phyloP scores from a whole-genome alignment of 2,329 filamentous ascomycete species.

The Coniella vitis region DNA sequence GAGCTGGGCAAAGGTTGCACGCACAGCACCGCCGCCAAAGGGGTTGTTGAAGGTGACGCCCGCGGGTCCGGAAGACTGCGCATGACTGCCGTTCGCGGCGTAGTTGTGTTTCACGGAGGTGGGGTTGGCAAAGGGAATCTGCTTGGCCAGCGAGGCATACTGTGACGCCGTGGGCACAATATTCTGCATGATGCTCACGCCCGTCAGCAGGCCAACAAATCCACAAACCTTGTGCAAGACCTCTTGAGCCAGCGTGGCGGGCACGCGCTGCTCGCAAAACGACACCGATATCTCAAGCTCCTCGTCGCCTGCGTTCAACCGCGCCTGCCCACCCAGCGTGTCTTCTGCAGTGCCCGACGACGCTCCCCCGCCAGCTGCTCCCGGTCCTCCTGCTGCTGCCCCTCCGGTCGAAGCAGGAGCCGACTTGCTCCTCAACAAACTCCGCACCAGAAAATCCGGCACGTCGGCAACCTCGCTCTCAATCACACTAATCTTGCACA shows the following conservation, averaged over 20 bases:
- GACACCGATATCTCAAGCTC: constrained; percentile 36
- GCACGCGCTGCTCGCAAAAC: constrained; percentile 39
- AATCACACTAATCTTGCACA: constrained; percentile 37
- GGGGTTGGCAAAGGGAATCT: constrained; percentile 33
- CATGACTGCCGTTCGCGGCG: background rate
- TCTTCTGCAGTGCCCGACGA: background rate
- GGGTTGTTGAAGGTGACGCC: constrained; percentile 19
- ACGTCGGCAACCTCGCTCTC: constrained; percentile 34
- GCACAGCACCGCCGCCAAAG: constrained; percentile 12
- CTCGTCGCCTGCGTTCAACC: constrained; percentile 25
- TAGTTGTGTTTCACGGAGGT: no score
- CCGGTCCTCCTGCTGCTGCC: no score
- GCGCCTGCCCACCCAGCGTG: background rate
- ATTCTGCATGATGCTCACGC: constrained; percentile 38
- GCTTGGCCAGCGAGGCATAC: constrained; percentile 30
- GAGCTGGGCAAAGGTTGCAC: constrained; percentile 12
- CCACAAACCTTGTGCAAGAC: constrained; percentile 39
- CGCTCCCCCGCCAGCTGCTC: background rate
- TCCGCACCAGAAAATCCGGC: constrained; percentile 40
- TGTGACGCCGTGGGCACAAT: constrained; percentile 37
- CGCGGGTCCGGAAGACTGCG: background rate
- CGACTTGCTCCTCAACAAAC: constrained; percentile 22
- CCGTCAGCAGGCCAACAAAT: constrained; percentile 39
- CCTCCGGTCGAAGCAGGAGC: background rate
- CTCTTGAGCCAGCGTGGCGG: constrained; percentile 34